Percentiles rank a stretch among this genome's conserved stretches.
Conservation (phyloP, 2,329 filamentous ascomycete genomes). For the Penicillium glabrum region DNA sequence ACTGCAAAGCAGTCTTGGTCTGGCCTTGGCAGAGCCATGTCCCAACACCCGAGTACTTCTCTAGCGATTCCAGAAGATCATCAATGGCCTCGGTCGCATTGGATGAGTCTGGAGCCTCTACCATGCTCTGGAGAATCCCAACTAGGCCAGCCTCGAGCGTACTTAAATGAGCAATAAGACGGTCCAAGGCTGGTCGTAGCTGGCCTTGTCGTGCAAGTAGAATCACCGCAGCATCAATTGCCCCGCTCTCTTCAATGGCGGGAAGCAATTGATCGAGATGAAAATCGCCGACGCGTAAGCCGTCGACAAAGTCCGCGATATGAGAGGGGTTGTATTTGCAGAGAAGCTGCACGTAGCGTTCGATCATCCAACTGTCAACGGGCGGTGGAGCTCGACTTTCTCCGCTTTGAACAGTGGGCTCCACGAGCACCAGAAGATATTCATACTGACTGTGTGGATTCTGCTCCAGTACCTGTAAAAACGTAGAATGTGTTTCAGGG, state of each 20-base stretch:
- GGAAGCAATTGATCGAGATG: conserved; percentile 78
- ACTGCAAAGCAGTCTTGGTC: conserved; percentile 58
- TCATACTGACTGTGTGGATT: conserved; percentile 66
- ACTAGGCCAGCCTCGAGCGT: conserved; percentile 77
- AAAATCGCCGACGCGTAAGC: conserved; percentile 74
- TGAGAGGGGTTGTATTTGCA: conserved; percentile 79
- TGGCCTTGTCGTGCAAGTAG: conserved; percentile 88
- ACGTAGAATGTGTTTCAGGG: conserved; percentile 63
- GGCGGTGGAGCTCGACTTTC: conserved; percentile 29
- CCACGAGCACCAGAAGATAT: conserved; percentile 76
- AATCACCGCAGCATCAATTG: conserved; percentile 89
- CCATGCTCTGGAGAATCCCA: conserved; percentile 66
- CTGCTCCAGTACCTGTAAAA: conserved; percentile 63
- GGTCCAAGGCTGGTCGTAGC: conserved; percentile 76
- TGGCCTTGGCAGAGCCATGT: conserved; percentile 94
- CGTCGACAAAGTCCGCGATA: conserved; percentile 80
- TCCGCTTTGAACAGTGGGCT: conserved; percentile 53
- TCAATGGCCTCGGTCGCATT: conserved; percentile 66
- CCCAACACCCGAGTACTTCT: conserved; percentile 89
- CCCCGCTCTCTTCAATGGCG: conserved; percentile 82
- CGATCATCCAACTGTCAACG: conserved; percentile 63
- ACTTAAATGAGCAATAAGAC: conserved; percentile 76
- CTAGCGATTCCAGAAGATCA: conserved; percentile 72
- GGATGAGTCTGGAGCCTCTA: conserved; percentile 56
- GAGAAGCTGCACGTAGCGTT: conserved; percentile 87